Percentiles rank a stretch among this genome's conserved stretches.
phyloP scores from a whole-genome alignment of 129 eudicot species.

The Artemisia tridentata region DNA sequence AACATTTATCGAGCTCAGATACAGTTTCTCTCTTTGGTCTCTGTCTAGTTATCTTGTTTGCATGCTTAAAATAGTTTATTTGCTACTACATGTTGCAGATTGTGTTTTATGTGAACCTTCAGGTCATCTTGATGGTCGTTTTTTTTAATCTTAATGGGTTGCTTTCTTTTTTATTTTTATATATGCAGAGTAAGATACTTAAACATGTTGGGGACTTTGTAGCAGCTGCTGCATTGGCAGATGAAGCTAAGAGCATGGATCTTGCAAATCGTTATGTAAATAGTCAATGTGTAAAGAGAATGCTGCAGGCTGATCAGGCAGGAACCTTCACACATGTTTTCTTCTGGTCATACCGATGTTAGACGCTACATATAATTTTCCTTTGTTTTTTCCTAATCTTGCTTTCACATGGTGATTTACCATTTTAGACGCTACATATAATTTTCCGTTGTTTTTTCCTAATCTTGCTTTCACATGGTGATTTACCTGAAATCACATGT shows the following conservation, averaged over 20 bases:
- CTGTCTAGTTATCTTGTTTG: no score
- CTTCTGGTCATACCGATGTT: background rate
- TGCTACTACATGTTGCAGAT: no score
- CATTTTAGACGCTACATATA: background rate
- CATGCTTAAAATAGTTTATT: no score
- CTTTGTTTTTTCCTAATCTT: background rate
- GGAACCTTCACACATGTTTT: slow-evolving; percentile 3
- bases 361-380: background rate
- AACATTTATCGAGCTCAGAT: no score
- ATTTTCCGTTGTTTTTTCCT: background rate
- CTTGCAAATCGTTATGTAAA: slow-evolving; percentile 97
- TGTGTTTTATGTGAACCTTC: no score
- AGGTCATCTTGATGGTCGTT: no score
- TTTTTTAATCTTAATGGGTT: background rate
- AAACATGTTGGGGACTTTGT: slow-evolving; percentile 91
- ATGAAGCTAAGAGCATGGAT: slow-evolving; percentile 99
- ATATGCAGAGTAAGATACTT: slow-evolving; percentile 73
- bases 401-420: background rate
- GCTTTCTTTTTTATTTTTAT: background rate
- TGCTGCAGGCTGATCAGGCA: slow-evolving; percentile 99
- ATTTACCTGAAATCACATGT: no score
- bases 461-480: background rate
- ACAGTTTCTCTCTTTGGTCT: no score
- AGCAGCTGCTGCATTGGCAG: slow-evolving; percentile 98
- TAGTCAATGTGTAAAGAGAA: slow-evolving; percentile 92